A percentile compares a stretch with the other conserved stretches of the same genome.
Conservation (phyloP, 2,329 filamentous ascomycete species). For the Hymenoscyphus salicellus region DNA sequence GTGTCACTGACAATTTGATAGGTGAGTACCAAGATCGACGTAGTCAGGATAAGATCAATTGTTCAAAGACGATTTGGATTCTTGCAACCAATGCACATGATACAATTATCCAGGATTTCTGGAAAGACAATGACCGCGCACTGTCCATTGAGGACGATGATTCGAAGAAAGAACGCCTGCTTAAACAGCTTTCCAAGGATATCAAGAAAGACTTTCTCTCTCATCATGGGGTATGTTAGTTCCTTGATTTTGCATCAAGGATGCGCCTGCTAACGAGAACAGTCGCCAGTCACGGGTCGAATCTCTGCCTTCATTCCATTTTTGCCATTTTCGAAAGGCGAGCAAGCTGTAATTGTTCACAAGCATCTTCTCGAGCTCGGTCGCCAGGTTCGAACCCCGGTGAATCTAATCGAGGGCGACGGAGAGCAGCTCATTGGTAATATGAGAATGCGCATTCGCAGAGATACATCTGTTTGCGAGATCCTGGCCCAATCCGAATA, state of each 20-base stretch:
- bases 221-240: background rate
- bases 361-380: slow-evolving; percentile 41
- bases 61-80: slow-evolving; percentile 48
- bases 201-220: slow-evolving; percentile 29
- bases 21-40: slow-evolving; percentile 42
- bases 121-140: slow-evolving; percentile 34
- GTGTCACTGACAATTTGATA: background rate
- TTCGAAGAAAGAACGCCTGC: slow-evolving; percentile 19
- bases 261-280: background rate
- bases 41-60: slow-evolving; percentile 37
- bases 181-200: slow-evolving; percentile 27
- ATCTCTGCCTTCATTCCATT: slow-evolving; percentile 44
- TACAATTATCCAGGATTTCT: slow-evolving; percentile 41
- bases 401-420: slow-evolving; percentile 32
- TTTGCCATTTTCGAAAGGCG: slow-evolving; percentile 40
- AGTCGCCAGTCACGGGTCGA: slow-evolving; percentile 43
- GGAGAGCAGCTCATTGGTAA: slow-evolving; percentile 37
- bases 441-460: slow-evolving; percentile 32
- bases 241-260: too few species aligned
- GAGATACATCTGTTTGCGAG: slow-evolving; percentile 36
- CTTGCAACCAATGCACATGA: slow-evolving; percentile 46
- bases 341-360: slow-evolving; percentile 44
- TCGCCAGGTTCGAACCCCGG: slow-evolving; percentile 27
- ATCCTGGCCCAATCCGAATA: slow-evolving; percentile 36
- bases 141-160: slow-evolving; percentile 20